phyloP scores from a whole-genome alignment of 2,329 filamentous ascomycete species.

The Colletotrichum navitas region DNA sequence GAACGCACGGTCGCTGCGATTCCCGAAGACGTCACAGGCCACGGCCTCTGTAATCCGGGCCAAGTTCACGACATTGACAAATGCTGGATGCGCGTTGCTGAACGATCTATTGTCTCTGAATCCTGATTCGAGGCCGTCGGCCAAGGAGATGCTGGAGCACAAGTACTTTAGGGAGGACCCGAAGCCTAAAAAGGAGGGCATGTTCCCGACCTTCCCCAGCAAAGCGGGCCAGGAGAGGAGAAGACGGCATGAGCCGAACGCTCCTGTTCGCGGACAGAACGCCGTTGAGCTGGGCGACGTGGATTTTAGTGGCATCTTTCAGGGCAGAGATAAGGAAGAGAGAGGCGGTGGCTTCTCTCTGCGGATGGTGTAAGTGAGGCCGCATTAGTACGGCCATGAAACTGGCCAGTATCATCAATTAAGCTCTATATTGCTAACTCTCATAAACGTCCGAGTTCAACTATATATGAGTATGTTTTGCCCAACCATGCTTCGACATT shows the following conservation, averaged over 20 bases:
- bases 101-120: slow-evolving; percentile 79
- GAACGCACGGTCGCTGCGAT: slow-evolving; percentile 83
- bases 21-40: slow-evolving; percentile 65
- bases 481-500: slow-evolving; percentile 34
- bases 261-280: slow-evolving; percentile 81
- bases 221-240: slow-evolving; percentile 93
- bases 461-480: slow-evolving; percentile 39
- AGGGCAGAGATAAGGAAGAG: slow-evolving; percentile 73
- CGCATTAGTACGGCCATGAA: slow-evolving; percentile 10
- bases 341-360: slow-evolving; percentile 75
- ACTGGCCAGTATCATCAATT: slow-evolving; percentile 33
- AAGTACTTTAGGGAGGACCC: slow-evolving; percentile 91
- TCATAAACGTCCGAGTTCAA: slow-evolving; percentile 37
- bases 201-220: slow-evolving; percentile 97
- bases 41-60: slow-evolving; percentile 73
- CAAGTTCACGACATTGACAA: slow-evolving; percentile 84
- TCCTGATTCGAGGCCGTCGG: slow-evolving; percentile 77
- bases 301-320: slow-evolving; percentile 80
- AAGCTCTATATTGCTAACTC: slow-evolving; percentile 36
- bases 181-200: slow-evolving; percentile 86
- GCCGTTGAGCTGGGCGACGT: slow-evolving; percentile 66
- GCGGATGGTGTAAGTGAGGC: slow-evolving; percentile 64
- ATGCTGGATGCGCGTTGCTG: slow-evolving; percentile 78
- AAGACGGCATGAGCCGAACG: slow-evolving; percentile 79
- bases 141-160: slow-evolving; percentile 80